Evolutionary conservation across 805 yeast species (phyloP).

Genomic region (Yarrowia hollandica): DNA sequence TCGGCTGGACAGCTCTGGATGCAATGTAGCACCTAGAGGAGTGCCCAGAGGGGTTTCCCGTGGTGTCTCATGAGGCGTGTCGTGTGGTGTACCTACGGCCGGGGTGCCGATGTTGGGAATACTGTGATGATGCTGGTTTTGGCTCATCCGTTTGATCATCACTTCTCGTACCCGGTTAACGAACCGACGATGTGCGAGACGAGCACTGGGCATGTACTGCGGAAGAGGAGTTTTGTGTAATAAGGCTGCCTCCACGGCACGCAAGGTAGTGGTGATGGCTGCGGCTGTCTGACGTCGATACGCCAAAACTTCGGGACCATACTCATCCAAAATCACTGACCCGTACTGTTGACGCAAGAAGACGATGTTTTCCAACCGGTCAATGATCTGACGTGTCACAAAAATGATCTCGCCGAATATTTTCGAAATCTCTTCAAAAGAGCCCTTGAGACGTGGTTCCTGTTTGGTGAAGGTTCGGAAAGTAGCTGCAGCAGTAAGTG

Average conservation of each 20-base stretch:
- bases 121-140: slow-evolving; percentile 8
- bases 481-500: slow-evolving; percentile 46
- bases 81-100: slow-evolving; percentile 8
- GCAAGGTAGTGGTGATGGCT: slow-evolving; percentile 44
- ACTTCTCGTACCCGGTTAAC: slow-evolving; percentile 48
- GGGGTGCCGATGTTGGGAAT: slow-evolving; percentile 16
- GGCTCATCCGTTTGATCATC: slow-evolving; percentile 32
- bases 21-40: neutral
- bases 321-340: slow-evolving; percentile 49
- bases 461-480: slow-evolving; percentile 36
- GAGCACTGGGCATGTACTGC: slow-evolving; percentile 52
- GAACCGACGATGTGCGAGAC: slow-evolving; percentile 50
- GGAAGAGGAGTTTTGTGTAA: slow-evolving; percentile 51
- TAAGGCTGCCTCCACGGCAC: slow-evolving; percentile 50
- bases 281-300: slow-evolving; percentile 51
- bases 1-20: slow-evolving; percentile 1
- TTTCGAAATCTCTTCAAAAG: slow-evolving; percentile 45
- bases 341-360: slow-evolving; percentile 48
- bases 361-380: slow-evolving; percentile 50
- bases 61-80: neutral
- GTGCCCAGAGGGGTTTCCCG: neutral
- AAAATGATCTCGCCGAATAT: slow-evolving; percentile 50
- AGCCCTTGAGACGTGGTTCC: slow-evolving; percentile 53
- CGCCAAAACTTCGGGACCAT: slow-evolving; percentile 45
- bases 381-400: slow-evolving; percentile 49